Base-by-base conservation (phyloP, 805 yeast genomes). In the Metschnikowia vanudenii region DNA sequence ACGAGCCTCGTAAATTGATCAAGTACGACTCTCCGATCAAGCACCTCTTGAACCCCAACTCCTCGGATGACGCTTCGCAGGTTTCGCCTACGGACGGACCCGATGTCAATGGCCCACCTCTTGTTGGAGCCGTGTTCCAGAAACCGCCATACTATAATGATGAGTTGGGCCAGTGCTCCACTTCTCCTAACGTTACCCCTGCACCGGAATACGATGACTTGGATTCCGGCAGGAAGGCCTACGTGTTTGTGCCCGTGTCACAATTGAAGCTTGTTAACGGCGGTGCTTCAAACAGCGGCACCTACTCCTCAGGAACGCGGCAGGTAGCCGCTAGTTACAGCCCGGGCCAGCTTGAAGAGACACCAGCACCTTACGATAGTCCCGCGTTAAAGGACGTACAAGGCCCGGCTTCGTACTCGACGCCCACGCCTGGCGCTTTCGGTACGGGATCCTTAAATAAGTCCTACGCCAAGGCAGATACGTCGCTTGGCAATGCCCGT, bases 111-210 rank as follows among this genome's bases (percentile, higher is more conserved):
- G 95, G 96, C 0, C 98, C 98, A 12, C 98, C 99, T n/a, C 64
- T 90, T 26, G 81, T 87, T 30, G 99, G 99, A 24, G 94, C 88
- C 26, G 96, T 94, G 8, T 92, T 88, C 64, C 67, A 84, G 51
- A 79, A 92, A 50, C 86, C 88, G 1, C 80, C 83, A 31, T 81
- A 82, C 53, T 81, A 82, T 36, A 82, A 84, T 46, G 96, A 90
- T 61, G 97, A 92, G 60, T 76, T 86, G 46, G 96, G 90, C 47
- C 89, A 85, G 65, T 82, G 82, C 56, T 62, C 63, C 16, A 61
- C 74, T 13, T 65, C 72, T 53, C 74, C 74, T 5, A 68, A 73
- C 47, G 72, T 71, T 31, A 58, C 62, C 2, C 61, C 71, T 2
- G 61, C 63, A 28, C 68, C 73, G 0, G 75, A 72, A 42, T 65